Base-by-base conservation (phyloP, 1,284 basidiomycete genomes). In the Malassezia slooffiae region DNA sequence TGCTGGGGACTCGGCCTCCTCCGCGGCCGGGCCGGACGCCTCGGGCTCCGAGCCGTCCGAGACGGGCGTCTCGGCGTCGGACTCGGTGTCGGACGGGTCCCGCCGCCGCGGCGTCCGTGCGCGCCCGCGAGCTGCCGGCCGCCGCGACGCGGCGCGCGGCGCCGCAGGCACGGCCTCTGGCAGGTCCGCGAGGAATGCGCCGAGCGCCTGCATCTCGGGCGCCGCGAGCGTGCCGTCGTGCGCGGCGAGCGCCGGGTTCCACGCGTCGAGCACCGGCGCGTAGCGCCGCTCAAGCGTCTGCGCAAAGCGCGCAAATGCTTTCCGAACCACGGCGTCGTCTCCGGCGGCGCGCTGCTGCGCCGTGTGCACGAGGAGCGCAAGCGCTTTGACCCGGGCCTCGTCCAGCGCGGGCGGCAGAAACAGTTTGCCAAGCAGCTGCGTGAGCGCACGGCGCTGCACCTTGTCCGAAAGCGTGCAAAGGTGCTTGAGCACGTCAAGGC, bases 401-500 rank as follows among this genome's bases (percentile, higher is more conserved):
- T 84, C 80, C 1, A 81, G 72, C 17, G 78, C 40, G 2, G 80
- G 77, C 0, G 82, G 81, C 11, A 93, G 72, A 58, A 82, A 75
- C 2, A 96, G 73, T 60, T 90, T 86, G 30, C 76, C 75, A 2
- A 96, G 75, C 29, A 85, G 74, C 45, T 88, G 83, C 46, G 80
- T 83, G 12, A 91, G 70, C 1, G 80, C 75, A 68, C 91, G 93
- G 60, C 82, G 79, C 51, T 82, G 78, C 11, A 85, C 83, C 4
- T 34, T 38, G 7, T 31, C 29, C 22, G 34, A 12, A n/a, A n/a
- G n/a, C 2, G 73, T 55, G 49, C 74, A 70, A 10, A 77, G 62
- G 17, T 62, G 75, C 58, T 79, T 78, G 34, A 90, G 71, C 28
- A 95, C 76, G 38, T 84, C 80, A 33, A 79, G 72, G 4, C 82